phyloP scores from a whole-genome alignment of 257 asterid species.

The Ocimum tenuiflorum region DNA sequence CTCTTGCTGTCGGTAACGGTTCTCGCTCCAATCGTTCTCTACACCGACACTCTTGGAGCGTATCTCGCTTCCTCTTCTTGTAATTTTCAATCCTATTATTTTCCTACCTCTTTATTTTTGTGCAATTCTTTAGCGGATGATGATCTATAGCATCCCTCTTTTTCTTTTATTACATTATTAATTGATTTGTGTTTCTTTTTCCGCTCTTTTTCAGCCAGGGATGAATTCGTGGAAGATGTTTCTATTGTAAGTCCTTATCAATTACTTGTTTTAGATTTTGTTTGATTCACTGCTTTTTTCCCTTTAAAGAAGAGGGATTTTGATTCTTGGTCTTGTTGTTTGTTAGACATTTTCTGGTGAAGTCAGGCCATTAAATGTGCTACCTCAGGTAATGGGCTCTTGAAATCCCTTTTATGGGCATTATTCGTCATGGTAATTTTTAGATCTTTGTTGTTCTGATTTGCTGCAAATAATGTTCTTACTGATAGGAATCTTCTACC shows the following conservation, averaged over 20 bases:
- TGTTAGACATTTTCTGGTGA: constrained; percentile 73
- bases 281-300: neutral
- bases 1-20: constrained; percentile 64
- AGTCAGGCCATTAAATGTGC: constrained; percentile 58
- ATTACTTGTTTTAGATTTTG: constrained; percentile 9
- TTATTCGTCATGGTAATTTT: neutral
- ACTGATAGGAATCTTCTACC: constrained; percentile 54
- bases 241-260: constrained; percentile 52
- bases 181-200: constrained; percentile 17
- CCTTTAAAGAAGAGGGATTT: neutral
- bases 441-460: constrained; percentile 26
- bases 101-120: neutral
- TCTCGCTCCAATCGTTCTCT: constrained; percentile 69
- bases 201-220: constrained; percentile 42
- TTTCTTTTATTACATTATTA: constrained; percentile 6
- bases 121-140: neutral
- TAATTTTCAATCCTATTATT: constrained; percentile 24
- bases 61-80: constrained; percentile 59
- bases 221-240: constrained; percentile 61
- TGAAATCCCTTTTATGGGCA: constrained; percentile 12
- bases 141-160: neutral
- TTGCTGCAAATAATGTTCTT: neutral
- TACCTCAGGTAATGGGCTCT: constrained; percentile 63
- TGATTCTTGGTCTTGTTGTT: constrained; percentile 15
- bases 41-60: constrained; percentile 57